Evolutionary conservation across 805 yeast species (phyloP).

Genomic region (Jamesozyma piceae): DNA sequence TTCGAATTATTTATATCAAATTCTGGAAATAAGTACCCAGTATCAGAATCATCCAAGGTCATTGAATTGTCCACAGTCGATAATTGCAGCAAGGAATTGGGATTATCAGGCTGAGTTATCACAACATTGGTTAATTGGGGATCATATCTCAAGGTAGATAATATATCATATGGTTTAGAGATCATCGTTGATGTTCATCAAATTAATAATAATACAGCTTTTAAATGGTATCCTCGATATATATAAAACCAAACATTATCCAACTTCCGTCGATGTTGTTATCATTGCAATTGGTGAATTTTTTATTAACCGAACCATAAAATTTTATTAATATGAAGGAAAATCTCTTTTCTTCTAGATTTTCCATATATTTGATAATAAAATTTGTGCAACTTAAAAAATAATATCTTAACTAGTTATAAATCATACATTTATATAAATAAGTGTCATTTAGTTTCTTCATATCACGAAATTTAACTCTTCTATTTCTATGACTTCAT

Average conservation of each 20-base stretch:
- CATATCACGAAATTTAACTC: constrained; percentile 39
- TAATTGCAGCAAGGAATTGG: not conserved
- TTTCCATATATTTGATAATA: too few species aligned
- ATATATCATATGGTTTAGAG: constrained; percentile 38
- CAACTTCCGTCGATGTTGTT: too few species aligned
- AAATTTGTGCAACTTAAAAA: too few species aligned
- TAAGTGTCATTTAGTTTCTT: not conserved
- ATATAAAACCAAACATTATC: too few species aligned
- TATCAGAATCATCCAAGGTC: not conserved
- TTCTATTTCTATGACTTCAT: constrained; percentile 28
- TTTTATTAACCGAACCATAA: too few species aligned
- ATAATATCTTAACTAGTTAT: too few species aligned
- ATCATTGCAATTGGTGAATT: too few species aligned
- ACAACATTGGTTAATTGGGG: constrained; percentile 36
- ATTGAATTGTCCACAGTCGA: not conserved
- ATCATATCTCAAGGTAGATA: constrained; percentile 71
- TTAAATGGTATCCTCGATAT: too few species aligned
- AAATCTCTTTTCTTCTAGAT: too few species aligned
- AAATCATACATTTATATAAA: not conserved
- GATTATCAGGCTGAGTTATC: not conserved
- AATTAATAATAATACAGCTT: too few species aligned
- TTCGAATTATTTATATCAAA: not conserved
- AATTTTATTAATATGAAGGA: too few species aligned
- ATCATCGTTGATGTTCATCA: too few species aligned
- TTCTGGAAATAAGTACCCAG: constrained; percentile 4